Evolutionary conservation across 306 rosid genomes (phyloP).

Genomic region (Citrullus colocynthis): DNA sequence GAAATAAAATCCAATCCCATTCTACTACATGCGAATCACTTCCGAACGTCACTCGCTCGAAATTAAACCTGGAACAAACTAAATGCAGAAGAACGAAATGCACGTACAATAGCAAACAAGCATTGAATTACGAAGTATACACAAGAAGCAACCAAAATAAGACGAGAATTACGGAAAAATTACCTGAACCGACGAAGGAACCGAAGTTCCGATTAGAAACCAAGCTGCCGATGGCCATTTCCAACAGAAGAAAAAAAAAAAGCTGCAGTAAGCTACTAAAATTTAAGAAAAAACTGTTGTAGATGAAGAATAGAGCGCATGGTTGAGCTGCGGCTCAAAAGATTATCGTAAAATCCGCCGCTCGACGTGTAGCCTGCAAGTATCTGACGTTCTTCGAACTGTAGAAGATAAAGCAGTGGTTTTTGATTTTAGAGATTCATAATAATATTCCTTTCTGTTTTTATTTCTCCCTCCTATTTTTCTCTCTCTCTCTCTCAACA

Average conservation of each 20-base stretch:
- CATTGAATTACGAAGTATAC: background rate
- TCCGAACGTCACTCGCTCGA: background rate
- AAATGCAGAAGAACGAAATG: constrained; percentile 3
- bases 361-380: background rate
- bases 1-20: background rate
- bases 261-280: background rate
- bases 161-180: background rate
- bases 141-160: background rate
- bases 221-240: constrained; percentile 62
- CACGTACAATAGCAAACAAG: background rate
- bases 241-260: background rate
- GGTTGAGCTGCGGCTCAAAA: background rate
- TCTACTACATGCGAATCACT: background rate
- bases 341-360: constrained; percentile 18
- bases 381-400: background rate
- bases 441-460: background rate
- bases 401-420: constrained; percentile 46
- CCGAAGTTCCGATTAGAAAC: constrained; percentile 57
- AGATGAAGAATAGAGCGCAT: background rate
- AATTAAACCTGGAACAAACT: background rate
- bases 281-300: constrained; percentile 6
- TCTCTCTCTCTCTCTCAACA: background rate
- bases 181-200: constrained; percentile 49
- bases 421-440: constrained; percentile 8
- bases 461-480: background rate